These are phyloP conservation scores for Monosporascus cannonballus DNA, from an alignment of 2,329 filamentous ascomycete genomes.

Conservation along the genomic window DNA sequence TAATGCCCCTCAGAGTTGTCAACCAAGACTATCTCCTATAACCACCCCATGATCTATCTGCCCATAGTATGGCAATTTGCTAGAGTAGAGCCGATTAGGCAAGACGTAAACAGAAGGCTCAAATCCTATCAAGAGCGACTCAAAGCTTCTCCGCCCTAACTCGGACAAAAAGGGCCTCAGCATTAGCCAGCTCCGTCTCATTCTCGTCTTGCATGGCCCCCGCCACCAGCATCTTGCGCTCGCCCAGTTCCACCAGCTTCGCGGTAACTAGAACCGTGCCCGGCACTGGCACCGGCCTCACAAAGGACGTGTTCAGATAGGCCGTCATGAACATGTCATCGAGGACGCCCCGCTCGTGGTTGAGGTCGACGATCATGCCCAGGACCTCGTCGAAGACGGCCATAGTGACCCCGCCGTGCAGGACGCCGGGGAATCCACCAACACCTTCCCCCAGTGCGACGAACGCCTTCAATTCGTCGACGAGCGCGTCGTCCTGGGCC, in stretches of 20 bases:
- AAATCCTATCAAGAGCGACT: not conserved
- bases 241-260: not conserved
- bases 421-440: not conserved
- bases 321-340: not conserved
- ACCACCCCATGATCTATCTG: too few species aligned
- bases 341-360: slow-evolving; percentile 4
- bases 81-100: too few species aligned
- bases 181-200: not conserved
- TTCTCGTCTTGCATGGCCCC: not conserved
- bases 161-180: not conserved
- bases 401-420: slow-evolving; percentile 1
- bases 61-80: too few species aligned
- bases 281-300: not conserved
- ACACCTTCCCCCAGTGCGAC: not conserved
- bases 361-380: not conserved
- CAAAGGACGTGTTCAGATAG: not conserved
- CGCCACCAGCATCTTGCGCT: not conserved
- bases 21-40: too few species aligned
- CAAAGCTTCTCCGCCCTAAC: not conserved
- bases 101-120: too few species aligned
- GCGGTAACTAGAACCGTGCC: not conserved
- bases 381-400: slow-evolving; percentile 1
- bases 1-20: too few species aligned
- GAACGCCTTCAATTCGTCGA: not conserved
- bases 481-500: not conserved